Percentiles rank a stretch among this genome's conserved stretches.
Conservation (phyloP, 208 protist species). For the Leptomonas pyrrhocoris region DNA sequence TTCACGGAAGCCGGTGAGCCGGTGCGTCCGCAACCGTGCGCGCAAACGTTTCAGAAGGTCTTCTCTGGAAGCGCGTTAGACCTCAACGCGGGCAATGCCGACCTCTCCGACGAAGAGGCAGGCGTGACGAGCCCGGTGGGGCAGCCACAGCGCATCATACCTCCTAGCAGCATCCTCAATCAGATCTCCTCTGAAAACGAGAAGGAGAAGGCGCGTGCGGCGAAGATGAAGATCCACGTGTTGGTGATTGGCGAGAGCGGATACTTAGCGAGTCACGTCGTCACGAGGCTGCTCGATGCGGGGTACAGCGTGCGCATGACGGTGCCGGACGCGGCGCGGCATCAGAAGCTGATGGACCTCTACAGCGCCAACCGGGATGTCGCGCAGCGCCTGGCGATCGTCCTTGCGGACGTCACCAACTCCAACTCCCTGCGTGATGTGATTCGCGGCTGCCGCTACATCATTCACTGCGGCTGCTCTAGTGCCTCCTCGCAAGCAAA, state of each 20-base stretch:
- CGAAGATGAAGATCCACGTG: constrained; percentile 83
- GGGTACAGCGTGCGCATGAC: constrained; percentile 89
- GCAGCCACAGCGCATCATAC: constrained; percentile 32
- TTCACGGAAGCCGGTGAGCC: constrained; percentile 88
- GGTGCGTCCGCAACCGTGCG: constrained; percentile 77
- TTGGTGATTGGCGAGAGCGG: constrained; percentile 87
- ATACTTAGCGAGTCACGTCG: constrained; percentile 85
- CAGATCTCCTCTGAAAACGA: constrained; percentile 83
- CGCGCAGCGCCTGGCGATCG: constrained; percentile 67
- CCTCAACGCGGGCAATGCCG: constrained; percentile 79
- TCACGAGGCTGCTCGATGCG: constrained; percentile 83
- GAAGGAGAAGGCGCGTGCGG: constrained; percentile 64
- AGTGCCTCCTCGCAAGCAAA: constrained; percentile 34
- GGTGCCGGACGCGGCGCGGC: constrained; percentile 49
- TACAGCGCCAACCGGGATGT: constrained; percentile 60
- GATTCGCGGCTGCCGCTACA: constrained; percentile 83
- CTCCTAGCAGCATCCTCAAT: constrained; percentile 79
- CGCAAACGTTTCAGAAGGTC: constrained; percentile 85
- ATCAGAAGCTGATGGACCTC: constrained; percentile 74
- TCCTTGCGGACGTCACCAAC: constrained; percentile 79
- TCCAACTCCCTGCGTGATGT: constrained; percentile 73
- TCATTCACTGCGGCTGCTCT: constrained; percentile 89
- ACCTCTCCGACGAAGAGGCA: constrained; percentile 66
- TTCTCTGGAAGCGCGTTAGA: constrained; percentile 90
- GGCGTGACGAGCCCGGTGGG: constrained; percentile 18